Base-by-base conservation (phyloP, 2,329 filamentous ascomycete genomes). In the Ceratocystis diversiconidia region DNA sequence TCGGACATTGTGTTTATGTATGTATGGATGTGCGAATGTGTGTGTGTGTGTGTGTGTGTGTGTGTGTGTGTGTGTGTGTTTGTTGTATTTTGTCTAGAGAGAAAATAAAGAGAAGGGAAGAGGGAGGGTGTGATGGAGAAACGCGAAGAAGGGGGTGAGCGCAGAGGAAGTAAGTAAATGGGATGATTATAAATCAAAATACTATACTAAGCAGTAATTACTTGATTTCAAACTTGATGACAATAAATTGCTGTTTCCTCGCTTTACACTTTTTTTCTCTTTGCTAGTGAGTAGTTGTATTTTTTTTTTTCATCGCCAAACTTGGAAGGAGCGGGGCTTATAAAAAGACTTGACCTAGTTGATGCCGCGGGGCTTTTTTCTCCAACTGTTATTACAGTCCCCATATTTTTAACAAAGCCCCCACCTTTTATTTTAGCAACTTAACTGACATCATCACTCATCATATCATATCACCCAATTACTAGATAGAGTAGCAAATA, bases 221-320 rank as follows among this genome's bases (percentile, higher is more conserved):
- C 46, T 50, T n/a, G 52, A 48, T 48, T 61, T 28, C 17, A 46
- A 65, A 12, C 32, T 48, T 61, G 19, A 52, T 52, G 48, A 52
- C 25, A 25, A 19, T 50, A 52, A 41, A 41, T 15, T 5, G 36
- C 48, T 52, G 48, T 25, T 25, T 52, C 48, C 10, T 22, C 48
- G 46, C 25, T 8, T 28, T 61, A 61, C 10, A 12, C 30, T 50
- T 48, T 36, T 55, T 65, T 25, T 36, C 41, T 43, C 62, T 62
- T 57, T 28, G 32, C 50, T 57, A 44, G 41, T 25, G 36, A n/a
- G 36, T 41, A 41, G 36, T 41, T 41, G 36, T 55, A 32, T 57
- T 59, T 43, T 59, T 43, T 62, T 66, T 59, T 61, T 64, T 43
- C 36, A 50, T 63, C 28, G 41, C 61, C 65, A 19, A 66, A 66